phyloP scores from a whole-genome alignment of 2,329 filamentous ascomycete genomes.

The Sporothrix mexicana region DNA sequence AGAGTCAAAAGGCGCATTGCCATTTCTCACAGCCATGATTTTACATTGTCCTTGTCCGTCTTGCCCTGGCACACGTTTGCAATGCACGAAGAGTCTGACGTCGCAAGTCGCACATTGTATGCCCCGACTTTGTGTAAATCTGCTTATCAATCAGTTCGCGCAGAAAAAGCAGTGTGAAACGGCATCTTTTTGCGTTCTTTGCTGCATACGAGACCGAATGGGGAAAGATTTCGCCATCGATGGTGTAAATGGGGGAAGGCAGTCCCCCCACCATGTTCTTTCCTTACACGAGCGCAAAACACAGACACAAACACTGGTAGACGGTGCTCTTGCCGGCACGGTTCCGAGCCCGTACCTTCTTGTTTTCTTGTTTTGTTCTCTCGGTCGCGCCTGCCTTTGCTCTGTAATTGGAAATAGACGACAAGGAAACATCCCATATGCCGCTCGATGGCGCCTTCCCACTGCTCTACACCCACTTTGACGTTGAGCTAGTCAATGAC shows the following conservation, averaged over 20 bases:
- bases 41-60: slow-evolving; percentile 26
- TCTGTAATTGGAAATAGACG: neutral
- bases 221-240: slow-evolving; percentile 31
- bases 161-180: no score
- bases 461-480: neutral
- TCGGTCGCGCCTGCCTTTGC: slow-evolving; percentile 3
- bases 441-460: slow-evolving; percentile 22
- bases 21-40: neutral
- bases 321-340: slow-evolving; percentile 19
- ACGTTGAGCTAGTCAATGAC: slow-evolving; percentile 14
- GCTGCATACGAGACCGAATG: neutral
- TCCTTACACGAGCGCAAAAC: no score
- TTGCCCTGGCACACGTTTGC: no score
- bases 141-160: slow-evolving; percentile 5
- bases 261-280: neutral
- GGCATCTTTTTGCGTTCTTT: neutral
- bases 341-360: slow-evolving; percentile 5
- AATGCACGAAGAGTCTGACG: no score
- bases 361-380: neutral
- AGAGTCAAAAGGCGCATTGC: no score
- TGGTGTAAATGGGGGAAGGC: slow-evolving; percentile 18
- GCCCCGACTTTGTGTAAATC: neutral
- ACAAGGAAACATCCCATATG: neutral
- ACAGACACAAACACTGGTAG: no score
- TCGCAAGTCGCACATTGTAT: neutral